Evolutionary conservation across 345 rosid genomes (phyloP).

Genomic region (Geranium brycei): DNA sequence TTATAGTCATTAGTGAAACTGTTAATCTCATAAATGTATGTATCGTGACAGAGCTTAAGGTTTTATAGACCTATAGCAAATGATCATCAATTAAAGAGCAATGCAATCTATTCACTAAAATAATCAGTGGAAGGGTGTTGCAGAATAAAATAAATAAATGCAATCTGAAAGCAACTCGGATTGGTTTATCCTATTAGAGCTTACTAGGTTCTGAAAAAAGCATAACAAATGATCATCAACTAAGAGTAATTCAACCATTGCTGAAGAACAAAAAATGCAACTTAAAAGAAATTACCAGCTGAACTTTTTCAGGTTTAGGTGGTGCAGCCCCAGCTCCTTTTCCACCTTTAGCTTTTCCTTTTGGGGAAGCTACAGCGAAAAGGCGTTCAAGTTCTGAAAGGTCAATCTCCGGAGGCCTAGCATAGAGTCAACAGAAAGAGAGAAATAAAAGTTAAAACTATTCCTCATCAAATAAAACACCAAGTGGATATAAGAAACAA

Average conservation of each 20-base stretch:
- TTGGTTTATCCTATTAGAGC: neutral
- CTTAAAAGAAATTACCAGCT: conserved; percentile 44
- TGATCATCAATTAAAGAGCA: too few relatives aligned
- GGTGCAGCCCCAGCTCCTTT: conserved; percentile 34
- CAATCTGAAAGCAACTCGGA: too few relatives aligned
- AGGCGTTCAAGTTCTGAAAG: conserved; percentile 67
- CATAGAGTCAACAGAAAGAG: conserved; percentile 13
- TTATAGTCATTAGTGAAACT: neutral
- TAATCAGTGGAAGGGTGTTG: too few relatives aligned
- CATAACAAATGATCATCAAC: neutral
- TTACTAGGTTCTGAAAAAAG: neutral
- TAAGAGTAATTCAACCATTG: too few relatives aligned
- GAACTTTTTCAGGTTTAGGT: conserved; percentile 60
- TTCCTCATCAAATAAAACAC: neutral
- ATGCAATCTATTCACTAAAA: too few relatives aligned
- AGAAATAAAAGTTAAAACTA: conserved; percentile 1
- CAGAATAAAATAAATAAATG: too few relatives aligned
- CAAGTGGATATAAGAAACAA: neutral
- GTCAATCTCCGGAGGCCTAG: conserved; percentile 77
- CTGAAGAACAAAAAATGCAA: neutral
- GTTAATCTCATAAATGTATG: neutral
- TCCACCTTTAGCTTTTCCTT: conserved; percentile 29
- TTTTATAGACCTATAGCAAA: too few relatives aligned
- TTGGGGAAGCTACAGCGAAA: conserved; percentile 52
- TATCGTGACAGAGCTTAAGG: neutral